Percentiles rank a stretch among this genome's conserved stretches.
phyloP scores from a whole-genome alignment of 352 stramenopile species.

The Pythium rhizo-oryzae region DNA sequence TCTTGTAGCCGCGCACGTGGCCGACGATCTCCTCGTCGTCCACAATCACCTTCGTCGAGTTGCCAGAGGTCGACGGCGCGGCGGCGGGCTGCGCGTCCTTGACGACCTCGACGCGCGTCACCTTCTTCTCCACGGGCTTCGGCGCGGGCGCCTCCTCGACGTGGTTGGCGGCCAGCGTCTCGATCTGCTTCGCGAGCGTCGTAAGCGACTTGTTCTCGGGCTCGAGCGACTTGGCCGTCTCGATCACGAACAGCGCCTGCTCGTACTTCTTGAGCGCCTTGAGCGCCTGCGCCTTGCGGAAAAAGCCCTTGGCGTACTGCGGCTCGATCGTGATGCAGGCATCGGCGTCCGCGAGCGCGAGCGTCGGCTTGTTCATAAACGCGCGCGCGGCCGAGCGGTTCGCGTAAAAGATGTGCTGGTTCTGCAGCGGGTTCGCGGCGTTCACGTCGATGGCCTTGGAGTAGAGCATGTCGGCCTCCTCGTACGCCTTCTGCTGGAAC shows the following conservation, averaged over 20 bases:
- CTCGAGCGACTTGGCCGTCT: constrained; percentile 65
- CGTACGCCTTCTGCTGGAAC: constrained; percentile 82
- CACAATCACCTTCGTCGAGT: constrained; percentile 39
- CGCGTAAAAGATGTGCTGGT: constrained; percentile 86
- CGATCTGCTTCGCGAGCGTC: constrained; percentile 62
- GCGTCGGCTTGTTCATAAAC: constrained; percentile 74
- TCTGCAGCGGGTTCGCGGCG: constrained; percentile 44
- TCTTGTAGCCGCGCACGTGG: constrained; percentile 95
- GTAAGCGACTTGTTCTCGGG: constrained; percentile 72
- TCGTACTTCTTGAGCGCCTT: constrained; percentile 69
- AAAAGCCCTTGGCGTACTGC: constrained; percentile 82
- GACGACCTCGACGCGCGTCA: constrained; percentile 55
- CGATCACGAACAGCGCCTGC: constrained; percentile 64
- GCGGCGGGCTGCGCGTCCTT: constrained; percentile 21
- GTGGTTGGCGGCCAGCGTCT: constrained; percentile 64
- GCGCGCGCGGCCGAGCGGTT: constrained; percentile 89
- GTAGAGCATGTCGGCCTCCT: constrained; percentile 97
- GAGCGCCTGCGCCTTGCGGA: constrained; percentile 82
- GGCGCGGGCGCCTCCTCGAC: constrained; percentile 42
- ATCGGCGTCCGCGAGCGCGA: constrained; percentile 72
- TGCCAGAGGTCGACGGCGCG: constrained; percentile 1
- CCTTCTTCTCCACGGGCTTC: constrained; percentile 44
- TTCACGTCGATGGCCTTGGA: constrained; percentile 93
- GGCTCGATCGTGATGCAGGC: constrained; percentile 59
- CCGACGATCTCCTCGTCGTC: constrained; percentile 69